Evolutionary conservation across 371 early-diverging fungal species (phyloP), one percentile per base, ranked within the genome.

Genomic region (Haplosporangium sp.): DNA sequence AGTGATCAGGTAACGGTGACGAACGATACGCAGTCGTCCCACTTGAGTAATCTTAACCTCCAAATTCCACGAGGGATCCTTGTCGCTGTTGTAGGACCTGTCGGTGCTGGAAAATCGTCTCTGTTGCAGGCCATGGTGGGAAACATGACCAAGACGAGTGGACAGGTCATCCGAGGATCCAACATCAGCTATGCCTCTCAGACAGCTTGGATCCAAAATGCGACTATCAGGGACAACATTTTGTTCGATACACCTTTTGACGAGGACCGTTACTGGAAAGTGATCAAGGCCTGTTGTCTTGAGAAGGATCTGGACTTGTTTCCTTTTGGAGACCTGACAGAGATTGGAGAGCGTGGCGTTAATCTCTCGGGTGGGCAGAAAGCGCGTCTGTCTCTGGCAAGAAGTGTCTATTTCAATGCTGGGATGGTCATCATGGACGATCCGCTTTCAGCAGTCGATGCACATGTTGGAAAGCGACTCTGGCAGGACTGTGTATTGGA

Each of bases 331-430:
- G 98, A 98, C 75, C 60, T 82, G 67, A 96, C 97, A 0, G 95
- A 95, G 81, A 90, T 96, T 48, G 97, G 96, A 56, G 96, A 96
- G 77, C 90, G 91, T 62, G 97, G 96, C 13, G 87, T 96, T 20
- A 94, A 93, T 9, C 72, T 96, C 14, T 94, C 94, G 46, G 98
- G 98, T 54, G 97, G 96, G 0, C 94, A 95, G 79, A 90, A 91
- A 73, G 94, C 94, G 77, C 85, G 95, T 67, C 74, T 84, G 41
- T 75, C 74, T 0, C 41, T 83, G 51, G 83, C 83, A 8, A 64
- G 86, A 10, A 81, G 84, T 38, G 83, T 84, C 6, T 83, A 85
- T 59, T 71, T 77, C 67, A 68, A 86, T 29, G 82, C 85, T 46
- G 92, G 91, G 29, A 86, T 85, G 47, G 82, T 91, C n/a, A 70